phyloP scores from a whole-genome alignment of 371 early-diverging fungal species.

The Apophysomyces elegans region DNA sequence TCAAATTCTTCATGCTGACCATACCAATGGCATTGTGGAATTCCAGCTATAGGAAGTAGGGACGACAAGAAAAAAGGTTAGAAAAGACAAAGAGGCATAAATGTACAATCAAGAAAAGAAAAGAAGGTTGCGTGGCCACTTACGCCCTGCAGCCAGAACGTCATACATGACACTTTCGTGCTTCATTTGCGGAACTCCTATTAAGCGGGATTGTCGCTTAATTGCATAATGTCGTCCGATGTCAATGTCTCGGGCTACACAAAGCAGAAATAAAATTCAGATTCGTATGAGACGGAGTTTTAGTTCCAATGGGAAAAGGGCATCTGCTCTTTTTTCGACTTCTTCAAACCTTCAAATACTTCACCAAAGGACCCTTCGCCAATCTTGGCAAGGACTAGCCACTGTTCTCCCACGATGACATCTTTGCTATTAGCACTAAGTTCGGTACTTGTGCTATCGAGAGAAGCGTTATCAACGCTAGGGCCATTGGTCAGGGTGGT shows the following conservation, averaged over 20 bases:
- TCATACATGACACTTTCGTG: conserved; percentile 62
- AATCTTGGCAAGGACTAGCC: conserved; percentile 61
- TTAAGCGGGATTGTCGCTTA: conserved; percentile 53
- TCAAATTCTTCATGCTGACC: conserved; percentile 91
- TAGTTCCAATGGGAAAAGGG: not conserved
- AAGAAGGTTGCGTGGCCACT: conserved; percentile 12
- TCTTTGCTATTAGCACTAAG: conserved; percentile 32
- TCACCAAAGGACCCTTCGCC: conserved; percentile 69
- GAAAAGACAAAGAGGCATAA: not conserved
- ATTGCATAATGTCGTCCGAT: conserved; percentile 56
- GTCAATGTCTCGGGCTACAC: conserved; percentile 49
- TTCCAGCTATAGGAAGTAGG: conserved; percentile 57
- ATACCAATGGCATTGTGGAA: conserved; percentile 88
- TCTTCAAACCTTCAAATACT: conserved; percentile 60
- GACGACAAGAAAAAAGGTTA: not conserved
- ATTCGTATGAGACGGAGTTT: not conserved
- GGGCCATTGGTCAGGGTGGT: conserved; percentile 5
- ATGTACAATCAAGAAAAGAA: not conserved
- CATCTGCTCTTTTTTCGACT: not conserved
- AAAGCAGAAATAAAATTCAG: not conserved
- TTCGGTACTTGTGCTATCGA: conserved; percentile 29
- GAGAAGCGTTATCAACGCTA: conserved; percentile 11
- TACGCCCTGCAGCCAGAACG: conserved; percentile 58
- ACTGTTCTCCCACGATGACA: conserved; percentile 59
- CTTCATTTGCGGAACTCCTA: conserved; percentile 52